Conservation (phyloP, 345 rosid genomes). For the Rhodomyrtus tomentosa region DNA sequence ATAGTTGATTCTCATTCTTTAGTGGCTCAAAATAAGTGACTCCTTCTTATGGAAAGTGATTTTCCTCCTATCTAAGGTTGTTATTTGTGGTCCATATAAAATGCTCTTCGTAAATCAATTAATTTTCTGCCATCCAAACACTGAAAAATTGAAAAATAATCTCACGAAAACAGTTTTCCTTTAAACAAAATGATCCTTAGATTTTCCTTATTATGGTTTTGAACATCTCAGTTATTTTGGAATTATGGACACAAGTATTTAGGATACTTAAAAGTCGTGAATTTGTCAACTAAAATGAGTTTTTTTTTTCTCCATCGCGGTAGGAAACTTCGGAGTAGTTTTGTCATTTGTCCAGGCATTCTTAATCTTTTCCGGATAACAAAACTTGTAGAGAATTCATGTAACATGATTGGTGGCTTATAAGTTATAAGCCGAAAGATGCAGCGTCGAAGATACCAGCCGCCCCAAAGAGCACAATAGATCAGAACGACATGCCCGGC, state of each 20-base stretch:
- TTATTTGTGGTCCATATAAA: background rate
- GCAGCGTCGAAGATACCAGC: background rate
- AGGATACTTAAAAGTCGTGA: background rate
- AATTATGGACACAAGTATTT: background rate
- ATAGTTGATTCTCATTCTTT: background rate
- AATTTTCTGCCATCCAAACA: background rate
- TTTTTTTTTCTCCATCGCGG: background rate
- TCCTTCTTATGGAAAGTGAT: rapidly evolving
- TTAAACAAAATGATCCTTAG: background rate
- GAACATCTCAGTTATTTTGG: background rate
- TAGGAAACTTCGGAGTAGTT: background rate
- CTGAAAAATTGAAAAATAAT: background rate
- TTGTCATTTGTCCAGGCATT: background rate
- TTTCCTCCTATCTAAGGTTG: background rate
- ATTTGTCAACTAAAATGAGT: background rate
- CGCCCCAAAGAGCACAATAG: background rate
- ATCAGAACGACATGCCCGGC: background rate
- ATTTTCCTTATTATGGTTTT: background rate
- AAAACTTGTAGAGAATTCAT: background rate
- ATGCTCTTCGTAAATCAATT: rapidly evolving
- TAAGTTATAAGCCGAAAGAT: background rate
- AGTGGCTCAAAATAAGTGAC: background rate
- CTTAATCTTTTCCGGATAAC: background rate
- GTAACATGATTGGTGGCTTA: background rate
- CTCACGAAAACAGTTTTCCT: background rate